Percentiles rank a stretch among this genome's conserved stretches.
These are phyloP conservation scores for Lobosporangium transversale DNA, from an alignment of 192 early-diverging fungal species.

Conservation along the genomic window DNA sequence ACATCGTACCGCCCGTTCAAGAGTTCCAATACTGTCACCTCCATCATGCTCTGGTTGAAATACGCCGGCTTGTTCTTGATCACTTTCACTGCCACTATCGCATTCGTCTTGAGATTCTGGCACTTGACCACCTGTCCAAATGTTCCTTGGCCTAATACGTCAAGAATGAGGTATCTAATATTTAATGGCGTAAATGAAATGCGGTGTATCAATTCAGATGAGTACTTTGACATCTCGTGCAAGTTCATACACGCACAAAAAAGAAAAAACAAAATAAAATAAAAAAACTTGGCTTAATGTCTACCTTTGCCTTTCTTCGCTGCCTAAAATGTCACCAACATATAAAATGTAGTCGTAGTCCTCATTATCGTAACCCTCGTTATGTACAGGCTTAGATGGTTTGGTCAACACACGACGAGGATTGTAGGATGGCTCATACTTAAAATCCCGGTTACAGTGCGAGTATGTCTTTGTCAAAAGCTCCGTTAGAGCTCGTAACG, in stretches of 20 bases:
- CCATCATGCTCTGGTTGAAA: constrained; percentile 97
- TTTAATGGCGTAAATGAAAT: too few relatives aligned
- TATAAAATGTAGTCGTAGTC: constrained; percentile 97
- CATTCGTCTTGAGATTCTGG: constrained; percentile 91
- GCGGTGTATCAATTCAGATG: not conserved
- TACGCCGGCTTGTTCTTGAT: constrained; percentile 99
- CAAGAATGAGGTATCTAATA: constrained; percentile 93
- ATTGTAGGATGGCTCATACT: constrained; percentile 80
- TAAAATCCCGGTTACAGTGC: constrained; percentile 83
- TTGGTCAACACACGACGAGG: constrained; percentile 94
- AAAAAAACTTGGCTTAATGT: too few relatives aligned
- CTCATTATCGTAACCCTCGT: constrained; percentile 95
- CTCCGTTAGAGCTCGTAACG: constrained; percentile 66
- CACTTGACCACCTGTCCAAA: constrained; percentile 99
- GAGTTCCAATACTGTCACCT: constrained; percentile 92
- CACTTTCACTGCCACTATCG: constrained; percentile 94
- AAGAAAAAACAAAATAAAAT: too few relatives aligned
- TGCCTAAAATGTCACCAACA: constrained; percentile 97
- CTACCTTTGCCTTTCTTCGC: constrained; percentile 86
- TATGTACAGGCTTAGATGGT: constrained; percentile 88
- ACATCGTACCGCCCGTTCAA: constrained; percentile 91
- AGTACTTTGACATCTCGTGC: too few relatives aligned
- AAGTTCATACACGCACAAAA: too few relatives aligned
- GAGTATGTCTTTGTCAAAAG: constrained; percentile 77
- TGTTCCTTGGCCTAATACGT: constrained; percentile 94